A percentile compares a stretch with the other conserved stretches of the same genome.
phyloP scores from a whole-genome alignment of 148 eudicot genomes.

The Cornus controversa region DNA sequence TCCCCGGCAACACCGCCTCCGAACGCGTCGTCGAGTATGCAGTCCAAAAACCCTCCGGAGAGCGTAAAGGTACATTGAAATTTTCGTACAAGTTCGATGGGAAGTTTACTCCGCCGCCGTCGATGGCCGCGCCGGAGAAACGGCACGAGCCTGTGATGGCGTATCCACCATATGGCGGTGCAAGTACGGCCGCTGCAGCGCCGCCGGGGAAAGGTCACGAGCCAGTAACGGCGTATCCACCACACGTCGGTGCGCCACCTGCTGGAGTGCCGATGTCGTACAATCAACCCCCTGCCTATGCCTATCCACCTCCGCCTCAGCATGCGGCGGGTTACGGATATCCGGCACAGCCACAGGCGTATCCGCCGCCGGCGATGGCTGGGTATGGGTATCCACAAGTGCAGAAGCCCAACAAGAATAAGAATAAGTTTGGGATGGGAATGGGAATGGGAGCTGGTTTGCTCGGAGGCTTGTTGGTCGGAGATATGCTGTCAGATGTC shows the following conservation, averaged over 20 bases:
- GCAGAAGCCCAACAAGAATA: conserved; percentile 8
- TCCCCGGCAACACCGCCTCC: background rate
- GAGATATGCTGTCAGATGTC: conserved; percentile 15
- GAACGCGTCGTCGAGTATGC: conserved; percentile 22
- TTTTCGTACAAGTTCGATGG: conserved; percentile 53
- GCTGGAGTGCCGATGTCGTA: too few species aligned
- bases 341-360: background rate
- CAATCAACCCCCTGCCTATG: background rate
- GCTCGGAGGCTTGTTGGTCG: conserved; percentile 12
- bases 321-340: background rate
- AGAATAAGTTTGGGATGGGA: conserved; percentile 12
- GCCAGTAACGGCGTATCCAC: too few species aligned
- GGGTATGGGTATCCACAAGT: background rate
- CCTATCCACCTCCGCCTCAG: background rate
- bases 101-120: conserved; percentile 18
- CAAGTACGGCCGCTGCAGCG: background rate
- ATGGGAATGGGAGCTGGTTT: conserved; percentile 17
- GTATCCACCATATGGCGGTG: background rate
- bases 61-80: conserved; percentile 46
- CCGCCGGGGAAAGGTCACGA: background rate
- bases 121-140: background rate
- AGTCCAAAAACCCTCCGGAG: conserved; percentile 39
- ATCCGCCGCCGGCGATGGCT: background rate
- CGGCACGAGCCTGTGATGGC: background rate
- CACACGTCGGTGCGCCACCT: too few species aligned